Percentiles rank a stretch among this genome's conserved stretches.
Evolutionary conservation across 345 rosid genomes (phyloP).

Genomic region (Cochlearia excelsa): DNA sequence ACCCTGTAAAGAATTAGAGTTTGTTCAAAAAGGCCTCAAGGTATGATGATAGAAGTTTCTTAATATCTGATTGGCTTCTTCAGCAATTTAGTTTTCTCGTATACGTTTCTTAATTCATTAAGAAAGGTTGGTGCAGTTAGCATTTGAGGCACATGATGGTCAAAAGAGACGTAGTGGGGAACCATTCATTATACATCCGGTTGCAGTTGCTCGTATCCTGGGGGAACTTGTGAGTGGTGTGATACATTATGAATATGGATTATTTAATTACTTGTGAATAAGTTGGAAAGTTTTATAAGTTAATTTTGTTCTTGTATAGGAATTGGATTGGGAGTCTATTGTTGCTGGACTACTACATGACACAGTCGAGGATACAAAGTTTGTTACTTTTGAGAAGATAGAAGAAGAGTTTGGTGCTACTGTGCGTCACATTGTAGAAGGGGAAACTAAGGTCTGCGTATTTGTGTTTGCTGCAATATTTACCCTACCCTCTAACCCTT

Average conservation of each 20-base stretch:
- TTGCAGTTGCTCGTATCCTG: conserved; percentile 93
- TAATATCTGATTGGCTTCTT: conserved; percentile 9
- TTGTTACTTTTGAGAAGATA: conserved; percentile 87
- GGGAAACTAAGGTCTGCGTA: conserved; percentile 90
- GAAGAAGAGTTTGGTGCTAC: conserved; percentile 86
- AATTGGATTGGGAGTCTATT: conserved; percentile 96
- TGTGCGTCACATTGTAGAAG: conserved; percentile 94
- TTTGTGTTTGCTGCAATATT: conserved; percentile 22
- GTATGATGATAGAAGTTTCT: conserved; percentile 44
- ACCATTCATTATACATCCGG: conserved; percentile 95
- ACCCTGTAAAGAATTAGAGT: conserved; percentile 70
- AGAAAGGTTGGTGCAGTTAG: conserved; percentile 62
- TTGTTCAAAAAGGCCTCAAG: conserved; percentile 74
- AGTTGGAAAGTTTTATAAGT: conserved; percentile 29
- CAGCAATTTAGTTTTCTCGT: conserved; percentile 18
- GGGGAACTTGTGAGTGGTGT: conserved; percentile 87
- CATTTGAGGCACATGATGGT: conserved; percentile 96
- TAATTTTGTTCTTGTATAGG: conserved; percentile 45
- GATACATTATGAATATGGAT: conserved; percentile 23
- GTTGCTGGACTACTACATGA: conserved; percentile 98
- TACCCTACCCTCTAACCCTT: conserved; percentile 8
- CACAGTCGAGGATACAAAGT: conserved; percentile 95
- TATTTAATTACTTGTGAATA: neutral
- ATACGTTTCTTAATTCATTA: conserved; percentile 27
- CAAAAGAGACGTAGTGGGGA: conserved; percentile 98